phyloP scores from a whole-genome alignment of 1,139 yeast species.

The Debaryomyces fabryi region DNA sequence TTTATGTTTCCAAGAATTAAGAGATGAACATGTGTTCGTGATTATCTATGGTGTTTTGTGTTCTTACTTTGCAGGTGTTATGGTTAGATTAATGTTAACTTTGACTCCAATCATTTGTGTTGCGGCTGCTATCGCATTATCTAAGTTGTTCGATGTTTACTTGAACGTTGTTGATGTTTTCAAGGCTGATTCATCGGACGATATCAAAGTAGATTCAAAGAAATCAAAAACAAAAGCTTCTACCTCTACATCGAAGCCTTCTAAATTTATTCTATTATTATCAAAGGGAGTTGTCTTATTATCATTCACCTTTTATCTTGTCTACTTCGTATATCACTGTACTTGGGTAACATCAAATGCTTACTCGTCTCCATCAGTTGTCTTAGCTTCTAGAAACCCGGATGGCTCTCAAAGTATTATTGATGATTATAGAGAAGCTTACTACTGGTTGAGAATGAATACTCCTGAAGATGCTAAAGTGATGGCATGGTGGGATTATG shows the following conservation, averaged over 20 bases:
- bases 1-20: constrained; percentile 83
- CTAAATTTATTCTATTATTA: constrained; percentile 41
- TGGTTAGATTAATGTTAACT: constrained; percentile 97
- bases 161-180: constrained; percentile 62
- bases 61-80: constrained; percentile 97
- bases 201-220: constrained; percentile 8
- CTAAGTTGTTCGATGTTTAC: constrained; percentile 82
- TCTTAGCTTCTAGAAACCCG: constrained; percentile 77
- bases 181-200: constrained; percentile 14
- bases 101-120: constrained; percentile 96
- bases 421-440: constrained; percentile 98
- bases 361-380: constrained; percentile 97
- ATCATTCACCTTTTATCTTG: constrained; percentile 76
- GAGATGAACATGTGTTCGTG: constrained; percentile 90
- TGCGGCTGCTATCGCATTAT: constrained; percentile 81
- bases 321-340: constrained; percentile 88
- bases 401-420: constrained; percentile 87
- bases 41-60: constrained; percentile 89
- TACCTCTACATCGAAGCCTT: constrained; percentile 16
- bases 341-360: constrained; percentile 97
- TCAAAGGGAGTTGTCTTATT: constrained; percentile 66
- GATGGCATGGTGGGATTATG: constrained; percentile 99
- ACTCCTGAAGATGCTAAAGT: constrained; percentile 94
- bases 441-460: constrained; percentile 98
- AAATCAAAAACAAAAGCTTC: constrained; percentile 14